Evolutionary conservation across 495 filamentous ascomycete genomes (phyloP).

Genomic region (Penicillium coffeae): DNA sequence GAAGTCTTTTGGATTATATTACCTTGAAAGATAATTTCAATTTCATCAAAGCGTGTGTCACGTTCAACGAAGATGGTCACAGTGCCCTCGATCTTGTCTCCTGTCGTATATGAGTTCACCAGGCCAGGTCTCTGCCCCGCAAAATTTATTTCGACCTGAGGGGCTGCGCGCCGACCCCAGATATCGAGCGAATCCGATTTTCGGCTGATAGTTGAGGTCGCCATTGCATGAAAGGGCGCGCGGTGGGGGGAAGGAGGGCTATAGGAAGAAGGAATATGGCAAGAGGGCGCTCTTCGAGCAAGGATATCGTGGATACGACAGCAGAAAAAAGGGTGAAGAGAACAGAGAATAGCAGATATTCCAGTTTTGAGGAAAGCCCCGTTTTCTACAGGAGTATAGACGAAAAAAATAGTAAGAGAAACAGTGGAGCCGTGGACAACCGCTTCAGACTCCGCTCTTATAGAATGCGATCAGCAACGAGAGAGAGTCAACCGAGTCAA

Average conservation of each 20-base stretch:
- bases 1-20: constrained; percentile 27
- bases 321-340: neutral
- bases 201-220: constrained; percentile 26
- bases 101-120: constrained; percentile 53
- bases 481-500: no score
- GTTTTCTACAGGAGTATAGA: neutral
- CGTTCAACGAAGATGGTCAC: constrained; percentile 56
- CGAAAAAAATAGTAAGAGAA: constrained; percentile 10
- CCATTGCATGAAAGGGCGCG: constrained; percentile 8
- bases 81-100: constrained; percentile 56
- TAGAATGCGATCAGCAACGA: no score
- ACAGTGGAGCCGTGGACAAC: constrained; percentile 30
- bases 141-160: constrained; percentile 34
- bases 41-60: constrained; percentile 71
- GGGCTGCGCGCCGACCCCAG: constrained; percentile 25
- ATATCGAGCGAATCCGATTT: constrained; percentile 28
- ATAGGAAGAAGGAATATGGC: neutral
- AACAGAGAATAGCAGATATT: no score
- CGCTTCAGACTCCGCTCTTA: constrained; percentile 1
- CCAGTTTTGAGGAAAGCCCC: no score
- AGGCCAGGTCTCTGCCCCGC: constrained; percentile 31
- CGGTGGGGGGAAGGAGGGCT: neutral
- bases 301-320: no score
- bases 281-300: no score
- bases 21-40: constrained; percentile 82